phyloP scores from a whole-genome alignment of 495 filamentous ascomycete species.

The Chaetomium fimeti region DNA sequence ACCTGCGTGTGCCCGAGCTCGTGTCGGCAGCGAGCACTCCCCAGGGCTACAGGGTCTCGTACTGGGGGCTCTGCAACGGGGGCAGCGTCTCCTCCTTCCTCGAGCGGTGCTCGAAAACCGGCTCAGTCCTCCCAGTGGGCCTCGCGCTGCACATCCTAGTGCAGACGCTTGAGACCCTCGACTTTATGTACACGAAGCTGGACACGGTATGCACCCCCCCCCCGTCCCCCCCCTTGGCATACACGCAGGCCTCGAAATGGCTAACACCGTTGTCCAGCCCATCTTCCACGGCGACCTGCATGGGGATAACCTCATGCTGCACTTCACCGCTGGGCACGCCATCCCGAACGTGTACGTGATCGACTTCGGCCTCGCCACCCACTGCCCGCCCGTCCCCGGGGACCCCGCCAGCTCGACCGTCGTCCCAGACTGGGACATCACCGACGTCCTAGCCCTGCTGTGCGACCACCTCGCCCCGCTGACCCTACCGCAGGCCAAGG shows the following conservation, averaged over 20 bases:
- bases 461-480: background rate
- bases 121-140: background rate
- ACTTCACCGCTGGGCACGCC: background rate
- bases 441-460: background rate
- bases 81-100: slow-evolving; percentile 1
- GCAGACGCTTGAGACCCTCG: slow-evolving; percentile 15
- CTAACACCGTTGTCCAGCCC: background rate
- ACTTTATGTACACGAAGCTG: slow-evolving; percentile 7
- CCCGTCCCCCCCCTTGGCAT: too few relatives aligned
- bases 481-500: background rate
- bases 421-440: background rate
- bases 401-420: background rate
- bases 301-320: background rate
- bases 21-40: background rate
- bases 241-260: too few relatives aligned
- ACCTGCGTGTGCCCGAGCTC: background rate
- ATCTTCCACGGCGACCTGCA: slow-evolving; percentile 5
- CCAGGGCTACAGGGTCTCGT: background rate
- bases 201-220: background rate
- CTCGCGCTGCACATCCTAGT: slow-evolving; percentile 8
- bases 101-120: background rate
- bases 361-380: slow-evolving; percentile 13
- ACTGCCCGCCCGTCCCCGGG: background rate
- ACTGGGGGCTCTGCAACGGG: slow-evolving; percentile 20
- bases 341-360: slow-evolving; percentile 8